These are phyloP conservation scores for Penicillium sp. DNA, from an alignment of 2,329 filamentous ascomycete genomes.

Conservation along the genomic window DNA sequence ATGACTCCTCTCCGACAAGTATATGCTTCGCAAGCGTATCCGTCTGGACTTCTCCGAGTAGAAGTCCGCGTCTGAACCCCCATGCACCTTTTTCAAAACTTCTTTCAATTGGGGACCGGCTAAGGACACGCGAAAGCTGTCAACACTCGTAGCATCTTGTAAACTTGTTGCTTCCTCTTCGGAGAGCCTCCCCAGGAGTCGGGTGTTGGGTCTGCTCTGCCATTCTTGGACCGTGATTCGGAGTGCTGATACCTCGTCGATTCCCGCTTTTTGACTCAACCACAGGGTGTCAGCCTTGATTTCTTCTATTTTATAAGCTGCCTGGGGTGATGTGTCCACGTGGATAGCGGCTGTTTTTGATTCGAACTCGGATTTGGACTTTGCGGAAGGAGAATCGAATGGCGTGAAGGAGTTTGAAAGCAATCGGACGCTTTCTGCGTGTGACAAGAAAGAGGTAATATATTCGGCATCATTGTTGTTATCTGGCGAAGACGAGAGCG, in stretches of 20 bases:
- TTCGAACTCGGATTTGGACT: slow-evolving; percentile 70
- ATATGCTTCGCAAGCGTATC: slow-evolving; percentile 65
- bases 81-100: slow-evolving; percentile 30
- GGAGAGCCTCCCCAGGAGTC: slow-evolving; percentile 68
- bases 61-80: slow-evolving; percentile 46
- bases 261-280: slow-evolving; percentile 71
- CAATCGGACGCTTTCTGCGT: slow-evolving; percentile 63
- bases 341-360: slow-evolving; percentile 85
- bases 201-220: slow-evolving; percentile 71
- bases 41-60: slow-evolving; percentile 60
- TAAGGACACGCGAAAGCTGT: slow-evolving; percentile 57
- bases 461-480: slow-evolving; percentile 50
- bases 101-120: slow-evolving; percentile 36
- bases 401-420: slow-evolving; percentile 66
- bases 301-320: slow-evolving; percentile 67
- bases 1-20: slow-evolving; percentile 67
- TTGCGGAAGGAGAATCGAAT: slow-evolving; percentile 60
- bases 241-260: slow-evolving; percentile 79
- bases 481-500: slow-evolving; percentile 39
- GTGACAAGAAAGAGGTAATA: slow-evolving; percentile 66
- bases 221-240: slow-evolving; percentile 77
- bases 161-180: slow-evolving; percentile 74
- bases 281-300: slow-evolving; percentile 83
- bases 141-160: slow-evolving; percentile 66
- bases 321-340: slow-evolving; percentile 63